phyloP scores from a whole-genome alignment of 2,329 filamentous ascomycete species.

The Aspergillus tanneri region DNA sequence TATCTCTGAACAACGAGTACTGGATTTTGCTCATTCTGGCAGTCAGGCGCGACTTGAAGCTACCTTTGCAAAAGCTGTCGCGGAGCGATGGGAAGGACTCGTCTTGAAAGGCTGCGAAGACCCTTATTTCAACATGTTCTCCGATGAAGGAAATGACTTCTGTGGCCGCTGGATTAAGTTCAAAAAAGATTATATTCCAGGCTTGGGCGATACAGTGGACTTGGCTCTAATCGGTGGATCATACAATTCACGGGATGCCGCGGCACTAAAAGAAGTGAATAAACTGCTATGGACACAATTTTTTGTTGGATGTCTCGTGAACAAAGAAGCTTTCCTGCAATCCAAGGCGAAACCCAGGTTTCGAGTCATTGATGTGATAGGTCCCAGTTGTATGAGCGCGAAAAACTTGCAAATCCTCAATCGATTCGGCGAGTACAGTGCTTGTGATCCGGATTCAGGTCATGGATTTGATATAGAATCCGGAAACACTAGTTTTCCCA shows the following conservation, averaged over 20 bases:
- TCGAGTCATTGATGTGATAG: slow-evolving; percentile 64
- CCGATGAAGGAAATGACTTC: slow-evolving; percentile 28
- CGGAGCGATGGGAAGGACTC: slow-evolving; percentile 70
- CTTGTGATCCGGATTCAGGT: slow-evolving; percentile 37
- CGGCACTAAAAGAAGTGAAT: slow-evolving; percentile 50
- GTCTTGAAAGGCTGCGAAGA: slow-evolving; percentile 74
- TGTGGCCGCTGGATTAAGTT: slow-evolving; percentile 68
- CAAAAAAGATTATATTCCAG: slow-evolving; percentile 80
- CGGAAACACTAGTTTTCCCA: slow-evolving; percentile 39
- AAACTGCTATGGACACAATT: slow-evolving; percentile 75
- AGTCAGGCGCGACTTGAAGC: slow-evolving; percentile 58
- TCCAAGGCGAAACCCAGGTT: slow-evolving; percentile 58
- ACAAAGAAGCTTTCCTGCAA: slow-evolving; percentile 59
- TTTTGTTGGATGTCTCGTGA: slow-evolving; percentile 72
- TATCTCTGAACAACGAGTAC: slow-evolving; percentile 63
- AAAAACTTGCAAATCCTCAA: slow-evolving; percentile 54
- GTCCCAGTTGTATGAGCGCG: slow-evolving; percentile 50
- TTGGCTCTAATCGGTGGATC: slow-evolving; percentile 76
- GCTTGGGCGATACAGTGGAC: slow-evolving; percentile 78
- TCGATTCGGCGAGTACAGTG: slow-evolving; percentile 48
- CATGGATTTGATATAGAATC: slow-evolving; percentile 49
- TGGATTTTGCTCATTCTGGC: slow-evolving; percentile 61
- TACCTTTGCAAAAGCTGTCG: slow-evolving; percentile 67
- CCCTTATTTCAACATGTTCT: slow-evolving; percentile 67
- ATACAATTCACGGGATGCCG: slow-evolving; percentile 65